These are phyloP conservation scores for Thermoascus crustaceus DNA, from an alignment of 2,329 filamentous ascomycete species.

Conservation along the genomic window DNA sequence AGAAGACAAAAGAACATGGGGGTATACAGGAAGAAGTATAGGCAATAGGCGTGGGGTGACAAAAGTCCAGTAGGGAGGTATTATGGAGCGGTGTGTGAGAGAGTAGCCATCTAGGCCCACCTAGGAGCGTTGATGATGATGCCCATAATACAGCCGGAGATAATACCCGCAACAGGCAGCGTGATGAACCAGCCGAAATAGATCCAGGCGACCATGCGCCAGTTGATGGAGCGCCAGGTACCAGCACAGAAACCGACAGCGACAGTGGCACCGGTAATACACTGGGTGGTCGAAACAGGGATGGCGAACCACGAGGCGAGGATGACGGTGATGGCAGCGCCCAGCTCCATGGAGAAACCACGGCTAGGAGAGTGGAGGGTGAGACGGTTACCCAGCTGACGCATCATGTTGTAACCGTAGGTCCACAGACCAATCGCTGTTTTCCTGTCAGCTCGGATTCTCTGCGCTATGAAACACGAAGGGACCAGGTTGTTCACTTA, in stretches of 20 bases:
- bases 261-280: conserved; percentile 70
- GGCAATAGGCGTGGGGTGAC: too few species aligned
- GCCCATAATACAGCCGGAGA: conserved; percentile 48
- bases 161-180: conserved; percentile 53
- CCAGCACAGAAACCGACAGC: conserved; percentile 73
- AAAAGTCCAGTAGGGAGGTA: too few species aligned
- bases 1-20: too few species aligned
- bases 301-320: conserved; percentile 68
- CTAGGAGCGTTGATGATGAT: conserved; percentile 52
- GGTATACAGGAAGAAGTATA: too few species aligned
- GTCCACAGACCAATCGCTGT: conserved; percentile 58
- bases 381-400: conserved; percentile 64
- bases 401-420: conserved; percentile 77
- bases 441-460: not conserved
- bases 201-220: conserved; percentile 60
- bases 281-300: conserved; percentile 70
- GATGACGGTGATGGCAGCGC: conserved; percentile 66
- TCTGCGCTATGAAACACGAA: too few species aligned
- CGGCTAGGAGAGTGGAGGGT: conserved; percentile 57
- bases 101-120: too few species aligned
- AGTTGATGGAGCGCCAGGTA: conserved; percentile 64
- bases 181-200: conserved; percentile 60
- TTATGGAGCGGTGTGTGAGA: too few species aligned
- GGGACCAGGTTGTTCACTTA: not conserved
- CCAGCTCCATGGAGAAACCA: conserved; percentile 65